Conservation (phyloP, 1,284 basidiomycete species). For the Lentinula novae-zelandiae region DNA sequence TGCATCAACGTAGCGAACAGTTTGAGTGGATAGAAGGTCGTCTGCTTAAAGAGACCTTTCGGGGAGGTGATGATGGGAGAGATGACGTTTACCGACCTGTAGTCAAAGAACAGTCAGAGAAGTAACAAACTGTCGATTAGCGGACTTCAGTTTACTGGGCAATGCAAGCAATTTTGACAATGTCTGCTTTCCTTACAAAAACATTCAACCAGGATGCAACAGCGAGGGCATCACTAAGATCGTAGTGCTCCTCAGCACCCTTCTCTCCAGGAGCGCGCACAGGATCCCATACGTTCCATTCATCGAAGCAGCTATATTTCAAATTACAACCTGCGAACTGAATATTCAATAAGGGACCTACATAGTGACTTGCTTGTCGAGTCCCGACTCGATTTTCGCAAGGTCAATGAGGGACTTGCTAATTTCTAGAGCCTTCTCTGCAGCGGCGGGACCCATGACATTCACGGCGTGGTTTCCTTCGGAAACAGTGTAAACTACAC, state of each 20-base stretch:
- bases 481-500: conserved; percentile 35
- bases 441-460: conserved; percentile 43
- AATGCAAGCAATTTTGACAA: conserved; percentile 61
- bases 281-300: conserved; percentile 56
- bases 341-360: conserved; percentile 19
- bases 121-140: conserved; percentile 40
- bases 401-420: conserved; percentile 43
- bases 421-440: conserved; percentile 46
- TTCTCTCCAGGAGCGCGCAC: conserved; percentile 44
- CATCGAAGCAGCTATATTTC: conserved; percentile 42
- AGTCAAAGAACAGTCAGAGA: not conserved
- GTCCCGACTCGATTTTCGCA: conserved; percentile 33
- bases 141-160: conserved; percentile 56
- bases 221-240: conserved; percentile 54
- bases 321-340: not conserved
- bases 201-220: conserved; percentile 61
- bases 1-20: conserved; percentile 56
- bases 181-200: conserved; percentile 56
- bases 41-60: conserved; percentile 44
- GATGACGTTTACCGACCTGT: not conserved
- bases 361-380: conserved; percentile 35
- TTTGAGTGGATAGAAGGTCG: conserved; percentile 50
- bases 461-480: conserved; percentile 38
- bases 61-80: conserved; percentile 36
- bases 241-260: conserved; percentile 59